A percentile compares a stretch with the other conserved stretches of the same genome.
Evolutionary conservation across 805 yeast genomes (phyloP).

Genomic region (Wickerhamiella sergipiensis): DNA sequence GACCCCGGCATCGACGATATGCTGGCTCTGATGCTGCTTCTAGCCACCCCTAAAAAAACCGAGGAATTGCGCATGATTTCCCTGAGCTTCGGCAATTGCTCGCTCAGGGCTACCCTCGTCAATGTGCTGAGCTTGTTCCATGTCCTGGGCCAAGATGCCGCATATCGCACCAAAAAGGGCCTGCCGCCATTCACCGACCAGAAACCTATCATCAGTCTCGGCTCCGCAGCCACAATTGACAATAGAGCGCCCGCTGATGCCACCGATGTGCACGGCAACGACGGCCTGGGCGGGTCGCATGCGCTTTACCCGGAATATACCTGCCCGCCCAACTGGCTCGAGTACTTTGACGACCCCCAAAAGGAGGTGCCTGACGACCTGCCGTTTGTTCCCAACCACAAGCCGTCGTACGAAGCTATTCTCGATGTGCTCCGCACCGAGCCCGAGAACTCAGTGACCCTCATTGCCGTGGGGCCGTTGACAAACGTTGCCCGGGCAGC

Average conservation of each 20-base stretch:
- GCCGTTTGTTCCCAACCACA: constrained; percentile 21
- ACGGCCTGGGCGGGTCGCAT: constrained; percentile 30
- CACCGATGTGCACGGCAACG: constrained; percentile 29
- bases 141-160: constrained; percentile 24
- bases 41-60: constrained; percentile 17
- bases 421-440: constrained; percentile 24
- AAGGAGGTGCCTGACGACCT: constrained; percentile 8
- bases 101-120: constrained; percentile 23
- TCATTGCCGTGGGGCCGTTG: constrained; percentile 29
- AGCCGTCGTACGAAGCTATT: constrained; percentile 25
- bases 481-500: constrained; percentile 31
- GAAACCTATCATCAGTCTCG: constrained; percentile 25
- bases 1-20: constrained; percentile 33
- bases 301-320: constrained; percentile 24
- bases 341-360: constrained; percentile 14
- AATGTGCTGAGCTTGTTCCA: constrained; percentile 25
- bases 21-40: constrained; percentile 27
- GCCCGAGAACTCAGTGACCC: constrained; percentile 26
- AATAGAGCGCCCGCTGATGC: constrained; percentile 26
- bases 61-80: constrained; percentile 23
- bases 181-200: constrained; percentile 18
- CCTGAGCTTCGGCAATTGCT: constrained; percentile 29
- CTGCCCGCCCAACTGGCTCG: constrained; percentile 20
- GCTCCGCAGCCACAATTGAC: constrained; percentile 15
- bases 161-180: constrained; percentile 15